Percentiles rank a stretch among this genome's conserved stretches.
These are phyloP conservation scores for Chrysophaeum taylorii DNA, from an alignment of 352 stramenopile species.

Conservation along the genomic window DNA sequence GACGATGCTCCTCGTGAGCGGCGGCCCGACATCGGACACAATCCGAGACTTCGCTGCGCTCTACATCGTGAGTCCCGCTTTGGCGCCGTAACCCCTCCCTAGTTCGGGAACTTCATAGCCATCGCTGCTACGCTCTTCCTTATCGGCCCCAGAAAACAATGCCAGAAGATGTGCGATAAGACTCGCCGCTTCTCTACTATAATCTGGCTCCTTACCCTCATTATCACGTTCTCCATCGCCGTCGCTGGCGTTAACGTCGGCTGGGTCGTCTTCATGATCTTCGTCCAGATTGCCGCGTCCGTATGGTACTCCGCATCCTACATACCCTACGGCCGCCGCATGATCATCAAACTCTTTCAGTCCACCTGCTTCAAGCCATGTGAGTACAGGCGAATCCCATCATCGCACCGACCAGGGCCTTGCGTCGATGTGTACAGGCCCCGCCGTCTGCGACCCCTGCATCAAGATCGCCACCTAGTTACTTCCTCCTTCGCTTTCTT, in stretches of 20 bases:
- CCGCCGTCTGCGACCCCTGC: background rate
- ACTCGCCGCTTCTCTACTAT: slow-evolving; percentile 30
- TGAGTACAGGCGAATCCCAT: too few relatives aligned
- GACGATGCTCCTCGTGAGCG: slow-evolving; percentile 21
- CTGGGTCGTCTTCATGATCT: slow-evolving; percentile 38
- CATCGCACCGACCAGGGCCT: too few relatives aligned
- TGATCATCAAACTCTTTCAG: slow-evolving; percentile 13
- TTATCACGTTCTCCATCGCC: slow-evolving; percentile 33
- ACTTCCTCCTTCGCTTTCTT: background rate
- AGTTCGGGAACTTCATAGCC: slow-evolving; percentile 10
- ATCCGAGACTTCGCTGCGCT: slow-evolving; percentile 37
- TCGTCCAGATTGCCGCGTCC: slow-evolving; percentile 43
- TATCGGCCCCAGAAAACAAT: slow-evolving; percentile 41
- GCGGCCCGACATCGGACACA: slow-evolving; percentile 12
- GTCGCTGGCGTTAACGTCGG: background rate
- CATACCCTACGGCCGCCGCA: slow-evolving; percentile 38
- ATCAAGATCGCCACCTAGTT: background rate
- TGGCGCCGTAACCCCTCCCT: too few relatives aligned
- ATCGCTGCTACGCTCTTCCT: slow-evolving; percentile 31
- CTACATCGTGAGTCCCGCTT: slow-evolving; percentile 44
- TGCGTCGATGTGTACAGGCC: too few relatives aligned
- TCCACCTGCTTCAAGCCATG: background rate
- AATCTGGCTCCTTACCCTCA: slow-evolving; percentile 39
- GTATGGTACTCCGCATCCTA: slow-evolving; percentile 46
- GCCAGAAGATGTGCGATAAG: slow-evolving; percentile 43